Percentiles rank a stretch among this genome's conserved stretches.
phyloP scores from a whole-genome alignment of 768 basidiomycete species.

The Strobilomyces echinocephalus region DNA sequence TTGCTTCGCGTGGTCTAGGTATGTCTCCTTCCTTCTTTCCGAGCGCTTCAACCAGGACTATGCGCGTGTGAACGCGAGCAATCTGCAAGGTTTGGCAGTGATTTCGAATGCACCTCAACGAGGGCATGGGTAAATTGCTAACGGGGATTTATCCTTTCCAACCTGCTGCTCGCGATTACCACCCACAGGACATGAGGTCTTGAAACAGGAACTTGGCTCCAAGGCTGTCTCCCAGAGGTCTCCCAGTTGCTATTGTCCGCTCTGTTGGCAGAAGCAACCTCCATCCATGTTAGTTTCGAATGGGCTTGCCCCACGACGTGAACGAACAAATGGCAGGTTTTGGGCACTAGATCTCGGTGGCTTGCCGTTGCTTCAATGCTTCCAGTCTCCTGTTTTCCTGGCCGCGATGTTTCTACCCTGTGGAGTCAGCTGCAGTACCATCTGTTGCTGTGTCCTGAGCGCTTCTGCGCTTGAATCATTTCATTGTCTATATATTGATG shows the following conservation, averaged over 20 bases:
- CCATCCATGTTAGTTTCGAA: slow-evolving; percentile 20
- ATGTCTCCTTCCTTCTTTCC: slow-evolving; percentile 50
- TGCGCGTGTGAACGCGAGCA: slow-evolving; percentile 31
- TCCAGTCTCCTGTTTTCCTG: slow-evolving; percentile 22
- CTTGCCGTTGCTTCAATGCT: slow-evolving; percentile 17
- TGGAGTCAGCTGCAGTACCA: slow-evolving; percentile 13
- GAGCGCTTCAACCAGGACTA: slow-evolving; percentile 31
- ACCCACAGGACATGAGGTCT: slow-evolving; percentile 24
- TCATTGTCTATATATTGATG: slow-evolving; percentile 29
- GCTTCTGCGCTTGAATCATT: slow-evolving; percentile 31
- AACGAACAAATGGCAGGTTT: slow-evolving; percentile 23
- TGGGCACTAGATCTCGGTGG: slow-evolving; percentile 22
- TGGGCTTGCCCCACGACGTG: slow-evolving; percentile 16
- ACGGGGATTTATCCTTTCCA: slow-evolving; percentile 9
- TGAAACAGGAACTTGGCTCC: slow-evolving; percentile 17
- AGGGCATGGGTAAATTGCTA: slow-evolving; percentile 24
- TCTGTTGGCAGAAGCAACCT: slow-evolving; percentile 16
- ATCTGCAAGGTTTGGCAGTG: slow-evolving; percentile 25
- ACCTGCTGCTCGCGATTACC: slow-evolving; percentile 22
- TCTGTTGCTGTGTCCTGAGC: slow-evolving; percentile 26
- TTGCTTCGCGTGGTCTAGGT: slow-evolving; percentile 99
- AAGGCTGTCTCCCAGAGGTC: slow-evolving; percentile 16
- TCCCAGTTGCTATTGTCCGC: slow-evolving; percentile 21
- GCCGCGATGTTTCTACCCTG: slow-evolving; percentile 21
- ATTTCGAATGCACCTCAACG: slow-evolving; percentile 19